A percentile compares a stretch with the other conserved stretches of the same genome.
These are phyloP conservation scores for Spatholobus suberectus DNA, from an alignment of 306 rosid species.

Conservation along the genomic window DNA sequence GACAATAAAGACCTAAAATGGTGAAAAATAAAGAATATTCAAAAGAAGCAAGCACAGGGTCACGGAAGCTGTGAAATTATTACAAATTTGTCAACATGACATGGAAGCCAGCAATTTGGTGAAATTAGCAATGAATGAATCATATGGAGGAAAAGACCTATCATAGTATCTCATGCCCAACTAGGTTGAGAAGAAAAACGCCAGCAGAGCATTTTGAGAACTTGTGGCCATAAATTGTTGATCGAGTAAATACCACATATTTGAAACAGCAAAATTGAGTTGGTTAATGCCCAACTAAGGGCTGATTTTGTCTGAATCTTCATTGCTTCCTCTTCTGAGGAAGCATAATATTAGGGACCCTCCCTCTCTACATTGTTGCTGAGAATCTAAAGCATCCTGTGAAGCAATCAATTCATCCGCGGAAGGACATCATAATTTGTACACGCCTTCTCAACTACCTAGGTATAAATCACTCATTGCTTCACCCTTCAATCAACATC, in stretches of 20 bases:
- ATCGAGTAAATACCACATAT: neutral
- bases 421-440: neutral
- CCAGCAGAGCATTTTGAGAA: neutral
- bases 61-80: neutral
- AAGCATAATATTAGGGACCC: neutral
- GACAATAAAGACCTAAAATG: neutral
- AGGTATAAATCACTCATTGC: conserved; percentile 29
- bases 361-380: neutral
- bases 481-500: conserved; percentile 31
- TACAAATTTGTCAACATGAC: neutral
- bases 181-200: neutral
- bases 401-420: conserved; percentile 24
- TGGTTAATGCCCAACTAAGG: neutral
- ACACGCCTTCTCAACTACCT: neutral
- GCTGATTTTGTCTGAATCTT: neutral
- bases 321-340: neutral
- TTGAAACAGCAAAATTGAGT: conserved; percentile 30
- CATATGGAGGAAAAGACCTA: neutral
- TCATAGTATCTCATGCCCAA: neutral
- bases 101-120: neutral
- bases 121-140: neutral
- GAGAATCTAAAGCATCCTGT: conserved; percentile 5
- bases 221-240: conserved; percentile 36
- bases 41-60: neutral
- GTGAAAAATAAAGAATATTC: neutral